Percentiles rank a stretch among this genome's conserved stretches.
phyloP scores from a whole-genome alignment of 2,329 filamentous ascomycete genomes.

The Pestalotiopsis sp. region DNA sequence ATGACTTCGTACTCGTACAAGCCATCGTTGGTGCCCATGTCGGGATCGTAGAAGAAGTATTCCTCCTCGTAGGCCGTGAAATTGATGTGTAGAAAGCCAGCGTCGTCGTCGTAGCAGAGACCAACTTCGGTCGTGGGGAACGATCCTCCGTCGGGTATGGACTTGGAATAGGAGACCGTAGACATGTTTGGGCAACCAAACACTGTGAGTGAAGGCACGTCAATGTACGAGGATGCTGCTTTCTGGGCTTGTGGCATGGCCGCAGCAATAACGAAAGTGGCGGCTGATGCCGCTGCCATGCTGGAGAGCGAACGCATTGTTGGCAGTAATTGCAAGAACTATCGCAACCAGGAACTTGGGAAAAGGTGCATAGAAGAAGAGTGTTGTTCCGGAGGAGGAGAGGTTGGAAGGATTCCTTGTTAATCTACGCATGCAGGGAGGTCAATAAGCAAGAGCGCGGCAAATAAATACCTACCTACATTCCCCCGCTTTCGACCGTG shows the following conservation, averaged over 20 bases:
- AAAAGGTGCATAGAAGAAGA: neutral
- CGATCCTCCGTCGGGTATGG: neutral
- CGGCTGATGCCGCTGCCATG: neutral
- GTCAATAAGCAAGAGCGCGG: neutral
- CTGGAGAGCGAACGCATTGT: neutral
- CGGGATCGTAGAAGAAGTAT: conserved; percentile 45
- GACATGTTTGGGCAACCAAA: neutral
- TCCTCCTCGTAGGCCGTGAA: conserved; percentile 47
- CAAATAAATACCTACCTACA: neutral
- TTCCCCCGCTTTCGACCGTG: neutral
- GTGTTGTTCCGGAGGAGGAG: neutral
- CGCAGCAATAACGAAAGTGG: neutral
- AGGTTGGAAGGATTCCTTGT: neutral
- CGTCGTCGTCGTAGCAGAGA: conserved; percentile 44
- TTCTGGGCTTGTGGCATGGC: neutral
- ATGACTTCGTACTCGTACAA: conserved; percentile 52
- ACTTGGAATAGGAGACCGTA: conserved; percentile 1
- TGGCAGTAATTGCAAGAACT: neutral
- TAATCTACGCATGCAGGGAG: neutral
- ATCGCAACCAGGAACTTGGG: neutral
- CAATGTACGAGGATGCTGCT: neutral
- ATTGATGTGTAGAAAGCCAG: conserved; percentile 34
- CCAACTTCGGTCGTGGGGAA: conserved; percentile 47
- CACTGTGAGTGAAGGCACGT: neutral
- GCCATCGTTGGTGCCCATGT: conserved; percentile 43